Percentiles rank a stretch among this genome's conserved stretches.
These are phyloP conservation scores for Ophiorrhiza pumila DNA, from an alignment of 257 asterid species.

Conservation along the genomic window DNA sequence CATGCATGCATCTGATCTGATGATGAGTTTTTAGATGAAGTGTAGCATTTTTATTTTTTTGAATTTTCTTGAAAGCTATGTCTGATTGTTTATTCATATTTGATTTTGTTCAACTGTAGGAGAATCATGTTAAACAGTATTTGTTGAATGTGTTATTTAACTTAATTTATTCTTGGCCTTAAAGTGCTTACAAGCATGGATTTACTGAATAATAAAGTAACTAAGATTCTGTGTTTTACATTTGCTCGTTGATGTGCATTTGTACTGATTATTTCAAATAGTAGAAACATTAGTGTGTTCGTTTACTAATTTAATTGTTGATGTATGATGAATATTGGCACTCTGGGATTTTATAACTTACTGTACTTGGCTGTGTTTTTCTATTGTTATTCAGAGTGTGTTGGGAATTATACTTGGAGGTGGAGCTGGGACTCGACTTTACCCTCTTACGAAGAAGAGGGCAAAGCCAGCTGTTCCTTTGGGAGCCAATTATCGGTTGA, in stretches of 20 bases:
- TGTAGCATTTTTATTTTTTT: neutral
- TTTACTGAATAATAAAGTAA: neutral
- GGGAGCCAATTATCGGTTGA: slow-evolving; percentile 88
- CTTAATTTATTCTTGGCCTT: neutral
- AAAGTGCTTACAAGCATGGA: neutral
- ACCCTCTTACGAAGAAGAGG: slow-evolving; percentile 89
- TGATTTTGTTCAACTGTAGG: neutral
- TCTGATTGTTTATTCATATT: no score
- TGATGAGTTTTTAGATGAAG: neutral
- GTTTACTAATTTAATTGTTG: neutral
- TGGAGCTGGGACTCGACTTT: slow-evolving; percentile 95
- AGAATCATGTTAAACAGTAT: neutral
- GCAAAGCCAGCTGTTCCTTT: slow-evolving; percentile 98
- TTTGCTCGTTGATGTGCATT: neutral
- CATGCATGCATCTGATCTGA: neutral
- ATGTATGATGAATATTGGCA: neutral
- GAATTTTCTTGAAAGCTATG: no score
- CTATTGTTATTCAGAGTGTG: slow-evolving; percentile 56
- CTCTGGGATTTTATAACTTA: neutral
- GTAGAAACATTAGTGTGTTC: no score
- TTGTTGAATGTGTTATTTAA: neutral
- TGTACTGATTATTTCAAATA: neutral
- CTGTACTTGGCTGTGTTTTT: neutral
- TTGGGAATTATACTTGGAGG: slow-evolving; percentile 94
- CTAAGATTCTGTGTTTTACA: neutral